phyloP scores from a whole-genome alignment of 169 alveolate genomes.

The Cryptosporidium canis region DNA sequence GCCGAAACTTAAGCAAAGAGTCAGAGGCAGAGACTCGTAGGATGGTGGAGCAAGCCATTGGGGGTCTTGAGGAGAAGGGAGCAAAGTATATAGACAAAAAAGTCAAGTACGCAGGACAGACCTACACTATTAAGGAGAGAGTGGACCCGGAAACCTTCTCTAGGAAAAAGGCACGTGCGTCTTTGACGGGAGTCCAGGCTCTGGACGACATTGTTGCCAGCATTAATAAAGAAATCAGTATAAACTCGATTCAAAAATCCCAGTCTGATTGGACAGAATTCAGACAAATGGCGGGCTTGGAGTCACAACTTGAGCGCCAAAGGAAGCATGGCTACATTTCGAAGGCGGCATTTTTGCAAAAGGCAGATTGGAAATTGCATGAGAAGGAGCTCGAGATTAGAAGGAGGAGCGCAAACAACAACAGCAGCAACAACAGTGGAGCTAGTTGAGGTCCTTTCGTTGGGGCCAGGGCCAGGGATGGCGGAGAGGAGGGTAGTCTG shows the following conservation, averaged over 20 bases:
- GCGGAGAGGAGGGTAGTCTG: not conserved
- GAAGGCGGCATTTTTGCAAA: constrained; percentile 63
- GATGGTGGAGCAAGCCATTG: constrained; percentile 30
- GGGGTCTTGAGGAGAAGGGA: constrained; percentile 10
- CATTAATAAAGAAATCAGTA: not conserved
- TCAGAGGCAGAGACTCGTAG: constrained; percentile 8
- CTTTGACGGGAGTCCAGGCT: constrained; percentile 3
- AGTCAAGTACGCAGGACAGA: constrained; percentile 67
- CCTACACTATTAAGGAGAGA: constrained; percentile 22
- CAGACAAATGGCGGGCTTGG: constrained; percentile 64
- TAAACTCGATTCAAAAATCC: constrained; percentile 60
- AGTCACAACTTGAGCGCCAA: constrained; percentile 62
- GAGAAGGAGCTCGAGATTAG: constrained; percentile 45
- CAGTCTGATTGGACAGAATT: constrained; percentile 70
- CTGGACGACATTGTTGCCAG: constrained; percentile 27
- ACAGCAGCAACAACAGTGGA: not conserved
- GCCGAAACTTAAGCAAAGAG: constrained; percentile 12
- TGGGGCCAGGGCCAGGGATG: not conserved
- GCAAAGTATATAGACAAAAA: constrained; percentile 16
- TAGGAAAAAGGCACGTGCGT: not conserved
- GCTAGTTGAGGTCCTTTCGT: too few relatives aligned
- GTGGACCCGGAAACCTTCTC: not conserved
- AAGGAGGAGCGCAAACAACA: not conserved
- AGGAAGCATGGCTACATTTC: constrained; percentile 67
- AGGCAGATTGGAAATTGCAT: constrained; percentile 64